These are phyloP conservation scores for Aethionema arabicum DNA, from an alignment of 345 rosid genomes.

Conservation along the genomic window DNA sequence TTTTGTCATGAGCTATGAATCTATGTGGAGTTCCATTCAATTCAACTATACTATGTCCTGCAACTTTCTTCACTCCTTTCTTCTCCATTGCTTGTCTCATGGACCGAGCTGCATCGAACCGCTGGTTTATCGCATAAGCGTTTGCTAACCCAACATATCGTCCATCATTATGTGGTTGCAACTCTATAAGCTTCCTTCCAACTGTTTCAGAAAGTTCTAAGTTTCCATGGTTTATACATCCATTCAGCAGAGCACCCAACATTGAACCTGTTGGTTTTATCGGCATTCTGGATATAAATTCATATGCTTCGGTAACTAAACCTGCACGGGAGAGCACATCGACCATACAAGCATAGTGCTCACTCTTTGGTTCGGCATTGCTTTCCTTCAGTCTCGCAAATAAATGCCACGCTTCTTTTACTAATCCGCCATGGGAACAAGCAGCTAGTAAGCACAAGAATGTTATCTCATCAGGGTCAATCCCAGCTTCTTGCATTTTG, in stretches of 20 bases:
- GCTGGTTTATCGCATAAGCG: constrained; percentile 52
- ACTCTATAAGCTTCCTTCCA: constrained; percentile 71
- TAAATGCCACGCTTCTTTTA: constrained; percentile 64
- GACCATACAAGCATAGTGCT: constrained; percentile 89
- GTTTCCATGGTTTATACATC: constrained; percentile 66
- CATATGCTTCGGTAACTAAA: constrained; percentile 57
- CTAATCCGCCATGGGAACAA: constrained; percentile 84
- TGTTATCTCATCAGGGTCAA: constrained; percentile 74
- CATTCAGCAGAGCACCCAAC: constrained; percentile 72
- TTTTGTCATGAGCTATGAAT: constrained; percentile 66
- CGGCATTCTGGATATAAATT: constrained; percentile 52
- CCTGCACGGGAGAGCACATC: constrained; percentile 81
- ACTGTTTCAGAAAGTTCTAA: constrained; percentile 62
- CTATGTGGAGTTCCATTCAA: constrained; percentile 48
- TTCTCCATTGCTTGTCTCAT: constrained; percentile 73
- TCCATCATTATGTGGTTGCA: constrained; percentile 73
- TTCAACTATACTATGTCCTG: constrained; percentile 68
- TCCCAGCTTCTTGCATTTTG: constrained; percentile 54
- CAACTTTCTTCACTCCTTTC: constrained; percentile 74
- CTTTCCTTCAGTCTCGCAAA: constrained; percentile 45
- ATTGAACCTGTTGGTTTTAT: constrained; percentile 62
- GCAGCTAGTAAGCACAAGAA: constrained; percentile 72
- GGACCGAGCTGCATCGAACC: constrained; percentile 63
- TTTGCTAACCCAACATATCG: constrained; percentile 70
- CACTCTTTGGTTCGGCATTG: constrained; percentile 53